These are phyloP conservation scores for Ophiosphaerella korrae DNA, from an alignment of 2,329 filamentous ascomycete species.

Conservation along the genomic window DNA sequence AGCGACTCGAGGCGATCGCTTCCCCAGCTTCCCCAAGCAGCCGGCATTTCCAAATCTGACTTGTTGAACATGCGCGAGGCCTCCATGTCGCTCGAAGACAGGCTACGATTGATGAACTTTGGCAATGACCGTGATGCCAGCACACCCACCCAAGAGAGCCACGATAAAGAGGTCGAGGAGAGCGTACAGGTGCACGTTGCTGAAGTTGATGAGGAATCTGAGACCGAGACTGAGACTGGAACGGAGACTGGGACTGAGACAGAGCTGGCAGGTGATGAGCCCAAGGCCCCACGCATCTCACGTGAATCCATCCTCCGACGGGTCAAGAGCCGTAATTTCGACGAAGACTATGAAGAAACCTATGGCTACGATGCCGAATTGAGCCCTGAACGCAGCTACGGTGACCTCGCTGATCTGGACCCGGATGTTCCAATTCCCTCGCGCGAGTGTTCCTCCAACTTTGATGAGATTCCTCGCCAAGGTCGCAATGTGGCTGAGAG, in stretches of 20 bases:
- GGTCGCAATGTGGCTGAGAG: conserved; percentile 66
- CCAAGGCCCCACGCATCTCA: conserved; percentile 79
- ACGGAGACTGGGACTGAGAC: conserved; percentile 32
- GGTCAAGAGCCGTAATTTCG: conserved; percentile 69
- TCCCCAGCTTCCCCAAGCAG: conserved; percentile 72
- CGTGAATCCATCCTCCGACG: conserved; percentile 91
- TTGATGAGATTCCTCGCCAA: conserved; percentile 65
- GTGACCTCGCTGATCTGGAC: conserved; percentile 66
- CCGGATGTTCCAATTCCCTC: conserved; percentile 91
- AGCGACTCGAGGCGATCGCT: conserved; percentile 69
- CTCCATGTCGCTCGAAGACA: conserved; percentile 82
- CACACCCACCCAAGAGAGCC: conserved; percentile 45
- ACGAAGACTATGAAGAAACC: conserved; percentile 54
- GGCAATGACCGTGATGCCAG: conserved; percentile 55
- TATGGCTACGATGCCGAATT: conserved; percentile 52
- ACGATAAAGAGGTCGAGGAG: conserved; percentile 34
- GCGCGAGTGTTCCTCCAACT: conserved; percentile 69
- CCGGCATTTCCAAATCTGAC: conserved; percentile 74
- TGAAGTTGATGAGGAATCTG: conserved; percentile 26
- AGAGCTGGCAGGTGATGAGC: conserved; percentile 52
- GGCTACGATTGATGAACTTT: conserved; percentile 86
- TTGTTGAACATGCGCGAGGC: conserved; percentile 75
- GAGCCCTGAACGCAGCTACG: conserved; percentile 61
- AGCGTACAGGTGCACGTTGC: conserved; percentile 42
- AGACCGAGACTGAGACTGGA: conserved; percentile 37